phyloP scores from a whole-genome alignment of 371 early-diverging fungal species.

The Lichtheimia ramosa region DNA sequence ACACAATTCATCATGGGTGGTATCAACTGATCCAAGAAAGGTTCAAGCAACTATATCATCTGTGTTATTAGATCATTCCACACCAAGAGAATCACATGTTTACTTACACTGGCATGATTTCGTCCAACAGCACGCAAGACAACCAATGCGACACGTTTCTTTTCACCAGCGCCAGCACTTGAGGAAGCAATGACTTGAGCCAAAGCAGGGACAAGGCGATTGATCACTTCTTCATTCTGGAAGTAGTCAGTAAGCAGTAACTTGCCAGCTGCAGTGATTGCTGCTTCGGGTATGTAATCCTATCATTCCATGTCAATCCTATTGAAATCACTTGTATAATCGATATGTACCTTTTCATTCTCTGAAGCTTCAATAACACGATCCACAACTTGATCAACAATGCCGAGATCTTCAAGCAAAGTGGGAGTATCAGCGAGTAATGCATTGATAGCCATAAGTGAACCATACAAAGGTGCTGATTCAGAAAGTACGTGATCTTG shows the following conservation, averaged over 20 bases:
- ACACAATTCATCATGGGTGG: conserved; percentile 70
- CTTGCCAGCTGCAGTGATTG: conserved; percentile 53
- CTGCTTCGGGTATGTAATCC: conserved; percentile 46
- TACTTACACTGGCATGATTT: conserved; percentile 39
- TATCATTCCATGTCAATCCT: neutral
- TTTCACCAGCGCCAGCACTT: conserved; percentile 31
- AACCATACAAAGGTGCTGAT: conserved; percentile 36
- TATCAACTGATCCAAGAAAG: conserved; percentile 55
- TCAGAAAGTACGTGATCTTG: conserved; percentile 40
- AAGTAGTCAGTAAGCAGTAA: conserved; percentile 44
- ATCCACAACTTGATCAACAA: conserved; percentile 22
- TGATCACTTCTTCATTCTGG: conserved; percentile 36
- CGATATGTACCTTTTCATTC: neutral
- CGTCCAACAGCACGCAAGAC: conserved; percentile 41
- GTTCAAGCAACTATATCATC: conserved; percentile 28
- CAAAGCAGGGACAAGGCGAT: conserved; percentile 28
- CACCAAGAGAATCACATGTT: neutral
- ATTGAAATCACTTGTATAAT: conserved; percentile 13
- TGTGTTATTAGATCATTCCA: neutral
- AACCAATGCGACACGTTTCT: conserved; percentile 44
- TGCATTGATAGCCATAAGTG: conserved; percentile 49
- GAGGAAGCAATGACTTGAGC: conserved; percentile 30
- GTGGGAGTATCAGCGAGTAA: conserved; percentile 50
- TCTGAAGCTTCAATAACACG: conserved; percentile 6
- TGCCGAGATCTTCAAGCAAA: conserved; percentile 37